Percentiles rank a stretch among this genome's conserved stretches.
These are phyloP conservation scores for Scleroderma bovista DNA, from an alignment of 768 basidiomycete species.

Conservation along the genomic window DNA sequence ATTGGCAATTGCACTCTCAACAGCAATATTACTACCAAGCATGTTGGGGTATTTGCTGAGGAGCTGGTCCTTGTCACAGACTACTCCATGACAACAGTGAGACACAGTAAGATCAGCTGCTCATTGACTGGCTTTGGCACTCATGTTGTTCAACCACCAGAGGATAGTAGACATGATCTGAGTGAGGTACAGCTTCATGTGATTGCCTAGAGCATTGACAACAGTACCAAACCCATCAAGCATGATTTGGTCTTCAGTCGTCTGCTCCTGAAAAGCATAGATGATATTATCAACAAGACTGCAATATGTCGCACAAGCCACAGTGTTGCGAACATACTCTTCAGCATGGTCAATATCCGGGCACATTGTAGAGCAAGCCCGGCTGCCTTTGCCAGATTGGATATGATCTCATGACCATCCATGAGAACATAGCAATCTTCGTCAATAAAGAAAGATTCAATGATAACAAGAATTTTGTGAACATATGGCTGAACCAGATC, in stretches of 20 bases:
- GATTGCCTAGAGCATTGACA: conserved; percentile 92
- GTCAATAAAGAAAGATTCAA: conserved; percentile 97
- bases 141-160: conserved; percentile 99
- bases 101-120: conserved; percentile 95
- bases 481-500: conserved; percentile 98
- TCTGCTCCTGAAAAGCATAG: conserved; percentile 99
- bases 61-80: conserved; percentile 95
- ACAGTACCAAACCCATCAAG: conserved; percentile 97
- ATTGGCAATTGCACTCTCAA: conserved; percentile 97
- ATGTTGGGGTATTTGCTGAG: conserved; percentile 98
- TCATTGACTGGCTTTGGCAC: conserved; percentile 97
- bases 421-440: conserved; percentile 96
- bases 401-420: conserved; percentile 98
- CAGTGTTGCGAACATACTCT: conserved; percentile 98
- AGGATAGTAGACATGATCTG: conserved; percentile 99
- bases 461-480: conserved; percentile 99
- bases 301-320: conserved; percentile 99
- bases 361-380: conserved; percentile 99
- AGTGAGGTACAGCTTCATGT: conserved; percentile 96
- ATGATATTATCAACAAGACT: conserved; percentile 96
- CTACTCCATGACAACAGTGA: conserved; percentile 97
- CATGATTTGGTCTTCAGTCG: conserved; percentile 99
- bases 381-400: conserved; percentile 96
- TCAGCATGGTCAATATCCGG: conserved; percentile 99
- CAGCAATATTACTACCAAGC: conserved; percentile 97